Evolutionary conservation across 305 asterid species (phyloP).

Genomic region (Fraxinus sp.): DNA sequence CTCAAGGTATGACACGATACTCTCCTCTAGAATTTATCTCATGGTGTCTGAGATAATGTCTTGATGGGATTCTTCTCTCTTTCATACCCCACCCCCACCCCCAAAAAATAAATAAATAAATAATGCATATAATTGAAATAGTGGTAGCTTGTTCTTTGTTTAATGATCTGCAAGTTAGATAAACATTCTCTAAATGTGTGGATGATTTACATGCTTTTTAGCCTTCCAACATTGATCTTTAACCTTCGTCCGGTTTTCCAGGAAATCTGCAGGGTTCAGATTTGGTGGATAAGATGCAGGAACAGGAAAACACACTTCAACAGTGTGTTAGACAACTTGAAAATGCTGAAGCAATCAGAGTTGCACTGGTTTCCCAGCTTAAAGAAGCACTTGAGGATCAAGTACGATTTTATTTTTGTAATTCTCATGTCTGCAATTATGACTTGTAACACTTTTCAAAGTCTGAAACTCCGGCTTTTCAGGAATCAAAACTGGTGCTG

Average conservation of each 20-base stretch:
- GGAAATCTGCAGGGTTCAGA: constrained; percentile 60
- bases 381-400: constrained; percentile 85
- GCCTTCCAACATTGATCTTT: constrained; percentile 18
- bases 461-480: constrained; percentile 35
- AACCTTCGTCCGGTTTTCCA: constrained; percentile 24
- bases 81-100: no score
- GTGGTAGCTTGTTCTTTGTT: not conserved
- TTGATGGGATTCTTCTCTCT: constrained; percentile 10
- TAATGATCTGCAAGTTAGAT: not conserved
- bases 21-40: constrained; percentile 14
- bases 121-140: not conserved
- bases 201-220: not conserved
- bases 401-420: constrained; percentile 41
- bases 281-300: constrained; percentile 57
- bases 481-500: constrained; percentile 82
- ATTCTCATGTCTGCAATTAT: constrained; percentile 12
- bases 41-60: constrained; percentile 4
- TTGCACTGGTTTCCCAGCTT: constrained; percentile 67
- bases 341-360: constrained; percentile 69
- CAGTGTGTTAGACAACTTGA: constrained; percentile 67
- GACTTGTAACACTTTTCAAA: not conserved
- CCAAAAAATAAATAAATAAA: no score
- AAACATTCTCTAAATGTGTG: not conserved
- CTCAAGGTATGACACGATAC: constrained; percentile 54
- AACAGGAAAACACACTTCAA: constrained; percentile 61